Evolutionary conservation across 108 stramenopile genomes (phyloP).

Genomic region (Cyclostephanos tholiformis): DNA sequence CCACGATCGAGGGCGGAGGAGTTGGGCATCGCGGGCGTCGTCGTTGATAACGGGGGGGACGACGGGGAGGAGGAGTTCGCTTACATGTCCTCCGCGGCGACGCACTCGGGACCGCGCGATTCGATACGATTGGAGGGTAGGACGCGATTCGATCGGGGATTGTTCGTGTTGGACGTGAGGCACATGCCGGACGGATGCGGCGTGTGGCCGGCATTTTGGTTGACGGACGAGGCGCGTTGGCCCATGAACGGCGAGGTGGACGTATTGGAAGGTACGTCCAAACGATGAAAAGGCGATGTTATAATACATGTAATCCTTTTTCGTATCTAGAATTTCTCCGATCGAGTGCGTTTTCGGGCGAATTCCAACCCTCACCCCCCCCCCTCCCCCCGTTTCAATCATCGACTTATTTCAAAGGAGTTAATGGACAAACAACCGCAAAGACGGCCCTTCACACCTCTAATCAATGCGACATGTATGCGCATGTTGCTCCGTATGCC

Average conservation of each 20-base stretch:
- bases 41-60: constrained; percentile 50
- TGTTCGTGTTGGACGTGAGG: constrained; percentile 78
- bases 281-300: too few relatives aligned
- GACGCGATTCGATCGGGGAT: constrained; percentile 74
- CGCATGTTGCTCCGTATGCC: constrained; percentile 63
- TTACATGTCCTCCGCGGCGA: constrained; percentile 72
- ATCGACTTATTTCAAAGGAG: constrained; percentile 20
- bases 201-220: constrained; percentile 61
- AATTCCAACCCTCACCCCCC: neutral
- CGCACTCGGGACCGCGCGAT: constrained; percentile 65
- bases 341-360: too few relatives aligned
- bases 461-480: constrained; percentile 77
- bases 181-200: constrained; percentile 59
- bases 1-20: constrained; percentile 48
- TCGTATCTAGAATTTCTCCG: too few relatives aligned
- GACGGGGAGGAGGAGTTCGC: constrained; percentile 65
- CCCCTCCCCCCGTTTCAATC: neutral
- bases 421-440: constrained; percentile 48
- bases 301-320: too few relatives aligned
- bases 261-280: constrained; percentile 53
- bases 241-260: constrained; percentile 58
- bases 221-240: constrained; percentile 52
- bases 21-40: constrained; percentile 59
- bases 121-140: constrained; percentile 84
- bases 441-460: constrained; percentile 63